Evolutionary conservation across 768 basidiomycete species (phyloP).

Genomic region (Pulveroboletus sp.): DNA sequence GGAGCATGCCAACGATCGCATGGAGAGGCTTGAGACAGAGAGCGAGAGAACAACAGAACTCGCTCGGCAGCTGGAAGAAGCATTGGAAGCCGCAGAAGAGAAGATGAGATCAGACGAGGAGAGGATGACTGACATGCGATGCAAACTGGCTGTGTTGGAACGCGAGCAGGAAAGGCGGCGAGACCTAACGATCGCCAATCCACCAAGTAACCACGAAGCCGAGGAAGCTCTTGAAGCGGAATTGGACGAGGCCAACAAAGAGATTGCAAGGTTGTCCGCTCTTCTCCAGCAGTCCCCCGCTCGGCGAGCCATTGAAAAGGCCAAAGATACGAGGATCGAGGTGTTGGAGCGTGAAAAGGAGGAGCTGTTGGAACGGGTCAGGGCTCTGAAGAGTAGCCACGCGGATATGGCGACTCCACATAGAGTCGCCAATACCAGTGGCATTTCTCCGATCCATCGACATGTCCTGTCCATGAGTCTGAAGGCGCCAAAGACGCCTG

Average conservation of each 20-base stretch:
- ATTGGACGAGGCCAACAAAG: slow-evolving; percentile 69
- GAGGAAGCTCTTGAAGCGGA: slow-evolving; percentile 65
- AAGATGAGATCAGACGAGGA: slow-evolving; percentile 64
- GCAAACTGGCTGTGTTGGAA: slow-evolving; percentile 50
- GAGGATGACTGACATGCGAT: slow-evolving; percentile 44
- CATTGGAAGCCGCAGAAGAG: slow-evolving; percentile 67
- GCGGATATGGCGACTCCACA: slow-evolving; percentile 54
- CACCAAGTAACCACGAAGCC: slow-evolving; percentile 45
- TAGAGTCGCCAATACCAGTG: slow-evolving; percentile 48
- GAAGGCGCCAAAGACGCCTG: slow-evolving; percentile 70
- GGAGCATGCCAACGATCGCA: slow-evolving; percentile 44
- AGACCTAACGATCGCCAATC: slow-evolving; percentile 19
- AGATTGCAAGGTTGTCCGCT: slow-evolving; percentile 66
- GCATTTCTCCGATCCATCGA: slow-evolving; percentile 74
- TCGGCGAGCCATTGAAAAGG: slow-evolving; percentile 71
- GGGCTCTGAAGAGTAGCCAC: slow-evolving; percentile 48
- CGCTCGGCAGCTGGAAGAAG: slow-evolving; percentile 67
- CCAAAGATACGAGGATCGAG: slow-evolving; percentile 71
- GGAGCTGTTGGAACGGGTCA: slow-evolving; percentile 68
- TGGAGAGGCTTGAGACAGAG: slow-evolving; percentile 50
- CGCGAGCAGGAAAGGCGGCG: slow-evolving; percentile 46
- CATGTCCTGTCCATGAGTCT: slow-evolving; percentile 66
- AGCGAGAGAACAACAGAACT: slow-evolving; percentile 50
- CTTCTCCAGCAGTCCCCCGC: slow-evolving; percentile 69
- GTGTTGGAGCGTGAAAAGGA: slow-evolving; percentile 73